Base-by-base conservation (phyloP, 2,329 filamentous ascomycete genomes). In the Botryotinia calthae region DNA sequence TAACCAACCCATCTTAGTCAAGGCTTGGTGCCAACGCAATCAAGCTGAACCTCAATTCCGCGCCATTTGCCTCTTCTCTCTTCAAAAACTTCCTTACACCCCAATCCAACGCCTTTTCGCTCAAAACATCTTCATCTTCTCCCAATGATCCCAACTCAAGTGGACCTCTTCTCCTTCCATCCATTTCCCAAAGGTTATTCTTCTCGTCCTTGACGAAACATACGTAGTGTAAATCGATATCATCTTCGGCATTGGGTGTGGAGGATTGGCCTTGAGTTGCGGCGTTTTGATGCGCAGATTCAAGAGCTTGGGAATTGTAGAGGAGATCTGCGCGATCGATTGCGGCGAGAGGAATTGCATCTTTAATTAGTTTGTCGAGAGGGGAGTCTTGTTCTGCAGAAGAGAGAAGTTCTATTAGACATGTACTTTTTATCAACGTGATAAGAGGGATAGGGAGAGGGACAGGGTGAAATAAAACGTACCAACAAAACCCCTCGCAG, bases 211-310 rank as follows among this genome's bases (percentile, higher is more conserved):
- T 96, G 67, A 96, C 92, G 82, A 98, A 98, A 80, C 93, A 97
- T 63, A 98, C 95, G 81, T 97, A 98, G 84, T 98, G 96, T 78
- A 98, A 85, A 81, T 98, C 95, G 28, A 98, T 87, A 77, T 91
- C 88, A 78, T 93, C 94, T 42, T 77, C 87, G 16, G 94, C 94
- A 72, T 88, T 84, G 0, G 96, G 96, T 1, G 95, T 93, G 90
- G 80, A 92, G 88, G 70, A 84, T 83, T 71, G 86, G 83, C 86
- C 95, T 95, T 76, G 95, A 90, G 82, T 97, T 12, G 95, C 96
- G n/a, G 94, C 95, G 74, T 88, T 88, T 68, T 89, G 88, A 83
- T 98, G 95, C 10, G 94, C 95, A 18, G 83, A 86, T 73, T 97
- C 95, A 65, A 99, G 86, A 18, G 88, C 90, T 65, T 89, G 85